Conservation (phyloP, 2,329 filamentous ascomycete genomes). For the Arthrobotrys pseudoclavata region DNA sequence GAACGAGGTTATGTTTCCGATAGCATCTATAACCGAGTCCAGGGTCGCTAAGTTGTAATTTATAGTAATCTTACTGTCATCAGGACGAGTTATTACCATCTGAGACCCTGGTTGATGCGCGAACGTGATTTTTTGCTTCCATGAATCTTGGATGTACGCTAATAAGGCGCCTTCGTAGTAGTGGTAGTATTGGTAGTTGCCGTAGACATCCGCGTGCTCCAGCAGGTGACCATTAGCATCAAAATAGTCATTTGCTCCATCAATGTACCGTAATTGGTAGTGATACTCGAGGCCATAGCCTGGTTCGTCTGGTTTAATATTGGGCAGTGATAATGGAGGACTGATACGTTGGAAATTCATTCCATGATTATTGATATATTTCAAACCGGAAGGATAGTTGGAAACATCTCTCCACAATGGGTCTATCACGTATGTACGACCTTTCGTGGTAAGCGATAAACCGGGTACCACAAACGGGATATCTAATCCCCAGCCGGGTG, state of each 20-base stretch:
- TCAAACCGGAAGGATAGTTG: not conserved
- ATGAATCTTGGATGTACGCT: not conserved
- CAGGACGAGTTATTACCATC: not conserved
- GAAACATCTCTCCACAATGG: not conserved
- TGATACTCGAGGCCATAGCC: not conserved
- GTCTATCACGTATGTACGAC: conserved; percentile 10
- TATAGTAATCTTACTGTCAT: not conserved
- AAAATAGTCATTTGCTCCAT: not conserved
- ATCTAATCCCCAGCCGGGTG: conserved; percentile 5
- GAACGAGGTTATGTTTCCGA: not conserved
- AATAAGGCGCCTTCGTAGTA: not conserved
- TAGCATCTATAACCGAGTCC: not conserved
- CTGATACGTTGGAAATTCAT: not conserved
- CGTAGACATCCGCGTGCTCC: not conserved
- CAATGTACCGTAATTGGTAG: not conserved
- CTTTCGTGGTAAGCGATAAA: not conserved
- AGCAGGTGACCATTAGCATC: not conserved
- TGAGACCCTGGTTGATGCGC: not conserved
- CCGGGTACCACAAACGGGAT: not conserved
- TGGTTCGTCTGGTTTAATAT: too few relatives aligned
- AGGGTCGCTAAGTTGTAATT: not conserved
- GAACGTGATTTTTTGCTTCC: not conserved
- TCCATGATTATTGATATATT: conserved; percentile 15
- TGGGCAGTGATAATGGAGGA: not conserved
- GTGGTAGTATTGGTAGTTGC: not conserved